These are phyloP conservation scores for Suillus paluster DNA, from an alignment of 768 basidiomycete genomes.

Conservation along the genomic window DNA sequence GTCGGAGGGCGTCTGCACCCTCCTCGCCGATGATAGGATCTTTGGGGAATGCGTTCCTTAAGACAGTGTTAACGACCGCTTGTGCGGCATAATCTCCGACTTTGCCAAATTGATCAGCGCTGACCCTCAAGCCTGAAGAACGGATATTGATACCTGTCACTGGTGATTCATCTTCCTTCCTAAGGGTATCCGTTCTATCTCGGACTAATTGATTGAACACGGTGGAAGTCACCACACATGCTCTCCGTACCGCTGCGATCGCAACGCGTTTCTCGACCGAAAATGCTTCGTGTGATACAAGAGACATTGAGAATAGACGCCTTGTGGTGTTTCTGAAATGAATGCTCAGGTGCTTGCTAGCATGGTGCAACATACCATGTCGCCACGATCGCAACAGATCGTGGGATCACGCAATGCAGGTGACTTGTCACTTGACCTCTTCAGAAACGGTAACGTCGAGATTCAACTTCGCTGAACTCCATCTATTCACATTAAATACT, in stretches of 20 bases:
- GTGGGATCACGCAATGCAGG: not conserved
- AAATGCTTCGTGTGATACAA: slow-evolving; percentile 36
- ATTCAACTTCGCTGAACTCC: not conserved
- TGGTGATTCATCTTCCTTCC: slow-evolving; percentile 91
- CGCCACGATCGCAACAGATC: not conserved
- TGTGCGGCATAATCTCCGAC: slow-evolving; percentile 96
- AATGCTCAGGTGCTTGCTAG: slow-evolving; percentile 8
- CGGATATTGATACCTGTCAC: slow-evolving; percentile 67
- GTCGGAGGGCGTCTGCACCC: slow-evolving; percentile 79
- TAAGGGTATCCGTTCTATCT: slow-evolving; percentile 75
- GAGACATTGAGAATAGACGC: slow-evolving; percentile 5
- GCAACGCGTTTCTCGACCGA: slow-evolving; percentile 80
- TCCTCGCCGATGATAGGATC: slow-evolving; percentile 96
- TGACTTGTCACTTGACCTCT: no score
- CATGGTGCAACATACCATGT: not conserved
- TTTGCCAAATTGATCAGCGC: slow-evolving; percentile 31
- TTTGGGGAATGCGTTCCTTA: slow-evolving; percentile 74
- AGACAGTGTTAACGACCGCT: slow-evolving; percentile 85
- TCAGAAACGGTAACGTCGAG: no score
- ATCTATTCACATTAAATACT: not conserved
- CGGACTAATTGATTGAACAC: slow-evolving; percentile 83
- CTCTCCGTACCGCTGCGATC: slow-evolving; percentile 84
- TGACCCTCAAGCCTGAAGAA: slow-evolving; percentile 3
- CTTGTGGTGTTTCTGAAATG: not conserved
- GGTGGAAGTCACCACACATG: slow-evolving; percentile 79